Evolutionary conservation across 768 basidiomycete genomes (phyloP), one percentile per base, ranked within the genome.

Genomic region (Hebeloma cylindrosporum): DNA sequence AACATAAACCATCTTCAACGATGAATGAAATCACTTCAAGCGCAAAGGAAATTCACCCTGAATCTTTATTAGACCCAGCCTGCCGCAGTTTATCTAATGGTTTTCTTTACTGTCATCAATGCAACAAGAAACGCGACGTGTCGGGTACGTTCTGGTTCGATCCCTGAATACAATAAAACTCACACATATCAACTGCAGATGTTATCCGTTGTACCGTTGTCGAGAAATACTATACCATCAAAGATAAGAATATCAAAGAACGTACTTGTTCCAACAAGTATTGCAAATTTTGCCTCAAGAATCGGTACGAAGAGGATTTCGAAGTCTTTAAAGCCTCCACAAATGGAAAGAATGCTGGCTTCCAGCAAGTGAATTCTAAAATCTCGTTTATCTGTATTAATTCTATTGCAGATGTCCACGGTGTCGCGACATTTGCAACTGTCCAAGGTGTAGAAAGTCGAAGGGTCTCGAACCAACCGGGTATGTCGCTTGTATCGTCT

Each of bases 101-200:
- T 55, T 57, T 71, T 60, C 62, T 78, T 38, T 78, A 81, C 52
- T 89, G 88, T 52, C 88, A 88, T 60, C 86, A 88, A 56, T 88
- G 88, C 62, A 72, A 70, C 50, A 75, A 74, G 58, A 85, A 82
- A 53, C 78, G 79, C 39, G 79, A 79, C 52, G 57, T 61, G 21
- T 57, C 65, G 34, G 65, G 85, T 83, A 34, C 39, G 72, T 60
- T 16, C 16, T 32, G 45, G 39, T 18, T 47, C 45, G 32, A 7
- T 37, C 44, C 10, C 21, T 20, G 23, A 21, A 3, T 32, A 20
- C 8, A 16, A 17, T 11, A 4, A 31, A 3, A 31, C 26, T 18
- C 40, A 27, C 29, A 38, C 10, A 9, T 10, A 13, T 18, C 13
- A 25, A 25, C 13, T 8, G 18, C 22, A 51, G 50, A 37, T 32